Conservation (phyloP, 495 filamentous ascomycete species). For the Penicillium diatomitis region DNA sequence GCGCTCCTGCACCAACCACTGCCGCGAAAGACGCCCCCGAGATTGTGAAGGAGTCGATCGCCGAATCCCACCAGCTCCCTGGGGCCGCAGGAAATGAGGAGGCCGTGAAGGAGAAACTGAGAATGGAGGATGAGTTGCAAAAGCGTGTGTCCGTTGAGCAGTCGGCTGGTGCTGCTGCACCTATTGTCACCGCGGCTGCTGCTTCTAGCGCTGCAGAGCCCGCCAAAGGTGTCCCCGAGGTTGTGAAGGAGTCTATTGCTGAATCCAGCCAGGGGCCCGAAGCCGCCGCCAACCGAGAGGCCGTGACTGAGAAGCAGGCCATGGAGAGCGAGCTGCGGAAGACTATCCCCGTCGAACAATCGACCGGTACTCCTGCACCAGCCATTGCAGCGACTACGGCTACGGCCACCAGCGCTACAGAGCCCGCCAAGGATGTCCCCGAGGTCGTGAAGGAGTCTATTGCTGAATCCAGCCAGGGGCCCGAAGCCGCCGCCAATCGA, state of each 20-base stretch:
- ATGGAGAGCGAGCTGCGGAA: slow-evolving; percentile 60
- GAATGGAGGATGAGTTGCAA: slow-evolving; percentile 59
- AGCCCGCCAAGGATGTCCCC: slow-evolving; percentile 51
- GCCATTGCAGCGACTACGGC: no score
- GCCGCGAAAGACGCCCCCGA: slow-evolving; percentile 50
- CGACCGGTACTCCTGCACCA: slow-evolving; percentile 34
- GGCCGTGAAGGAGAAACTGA: slow-evolving; percentile 69
- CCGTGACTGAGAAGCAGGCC: slow-evolving; percentile 69
- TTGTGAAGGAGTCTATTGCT: slow-evolving; percentile 64
- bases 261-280: slow-evolving; percentile 58
- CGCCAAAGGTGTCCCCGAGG: slow-evolving; percentile 52
- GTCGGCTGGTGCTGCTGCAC: slow-evolving; percentile 42
- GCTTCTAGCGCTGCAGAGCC: slow-evolving; percentile 30
- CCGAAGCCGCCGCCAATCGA: slow-evolving; percentile 64
- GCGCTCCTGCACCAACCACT: slow-evolving; percentile 17
- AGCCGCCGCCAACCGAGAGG: slow-evolving; percentile 55
- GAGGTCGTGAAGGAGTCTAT: slow-evolving; percentile 66
- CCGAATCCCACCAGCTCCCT: slow-evolving; percentile 52
- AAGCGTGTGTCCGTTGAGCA: slow-evolving; percentile 42
- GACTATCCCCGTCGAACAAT: slow-evolving; percentile 40
- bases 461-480: slow-evolving; percentile 49
- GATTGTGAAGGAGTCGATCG: slow-evolving; percentile 64
- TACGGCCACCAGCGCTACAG: slow-evolving; percentile 18
- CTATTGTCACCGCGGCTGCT: slow-evolving; percentile 36
- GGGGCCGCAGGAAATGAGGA: slow-evolving; percentile 64